phyloP scores from a whole-genome alignment of 176 grass and related monocot genomes.

The Rhipidocladum racemiflorum region DNA sequence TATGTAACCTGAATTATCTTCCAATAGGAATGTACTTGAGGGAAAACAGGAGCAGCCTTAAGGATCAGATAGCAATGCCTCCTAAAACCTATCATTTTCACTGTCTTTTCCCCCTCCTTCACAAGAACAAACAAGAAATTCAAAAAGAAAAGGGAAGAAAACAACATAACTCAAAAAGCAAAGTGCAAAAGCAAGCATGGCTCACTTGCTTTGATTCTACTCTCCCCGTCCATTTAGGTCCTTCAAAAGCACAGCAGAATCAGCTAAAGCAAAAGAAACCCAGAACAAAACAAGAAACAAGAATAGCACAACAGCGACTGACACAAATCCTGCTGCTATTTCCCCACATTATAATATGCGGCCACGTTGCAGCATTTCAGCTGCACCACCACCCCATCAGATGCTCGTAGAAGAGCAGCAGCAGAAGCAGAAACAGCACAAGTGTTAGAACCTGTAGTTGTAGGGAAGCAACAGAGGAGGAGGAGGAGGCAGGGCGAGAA shows the following conservation, averaged over 20 bases:
- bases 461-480: constrained; percentile 1
- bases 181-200: constrained; percentile 48
- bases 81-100: constrained; percentile 41
- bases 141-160: constrained; percentile 46
- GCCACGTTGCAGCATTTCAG: constrained; percentile 26
- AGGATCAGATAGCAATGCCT: constrained; percentile 45
- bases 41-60: constrained; percentile 48
- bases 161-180: constrained; percentile 46
- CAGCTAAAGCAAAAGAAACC: constrained; percentile 54
- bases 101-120: constrained; percentile 31
- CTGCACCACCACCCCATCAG: constrained; percentile 28
- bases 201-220: constrained; percentile 51
- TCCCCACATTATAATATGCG: constrained; percentile 61
- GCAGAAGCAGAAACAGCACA: neutral
- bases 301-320: constrained; percentile 59
- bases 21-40: constrained; percentile 44
- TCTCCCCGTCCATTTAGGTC: constrained; percentile 40
- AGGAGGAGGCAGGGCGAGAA: constrained; percentile 5
- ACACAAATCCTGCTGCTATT: constrained; percentile 43
- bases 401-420: constrained; percentile 27
- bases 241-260: constrained; percentile 65
- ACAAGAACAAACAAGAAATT: constrained; percentile 38
- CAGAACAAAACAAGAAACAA: constrained; percentile 67
- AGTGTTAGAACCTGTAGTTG: neutral
- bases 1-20: constrained; percentile 27